Evolutionary conservation across 139 green algal genomes (phyloP).

Genomic region (Pleodorina starrii): DNA sequence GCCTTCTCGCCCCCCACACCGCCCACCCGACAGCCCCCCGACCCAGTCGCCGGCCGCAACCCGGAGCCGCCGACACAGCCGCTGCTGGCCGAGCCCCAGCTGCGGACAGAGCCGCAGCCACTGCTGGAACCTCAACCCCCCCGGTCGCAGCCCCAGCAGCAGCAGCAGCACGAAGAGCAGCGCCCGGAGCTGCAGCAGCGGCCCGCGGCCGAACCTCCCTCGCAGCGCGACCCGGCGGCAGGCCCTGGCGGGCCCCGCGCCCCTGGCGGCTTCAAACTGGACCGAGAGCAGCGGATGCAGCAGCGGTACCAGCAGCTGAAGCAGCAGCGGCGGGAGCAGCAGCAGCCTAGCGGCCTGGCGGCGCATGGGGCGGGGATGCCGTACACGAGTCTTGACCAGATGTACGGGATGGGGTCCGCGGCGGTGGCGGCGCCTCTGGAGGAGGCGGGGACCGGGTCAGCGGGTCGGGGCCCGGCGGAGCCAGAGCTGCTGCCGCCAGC

Average conservation of each 20-base stretch:
- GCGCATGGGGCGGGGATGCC: not conserved
- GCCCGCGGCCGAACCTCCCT: not conserved
- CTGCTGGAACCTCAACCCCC: no score
- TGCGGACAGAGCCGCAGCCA: not conserved
- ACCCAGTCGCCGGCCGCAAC: not conserved
- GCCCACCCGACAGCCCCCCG: not conserved
- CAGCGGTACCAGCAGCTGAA: not conserved
- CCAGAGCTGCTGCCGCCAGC: no score
- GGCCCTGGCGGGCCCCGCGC: not conserved
- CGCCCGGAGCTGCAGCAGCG: not conserved
- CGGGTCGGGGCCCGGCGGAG: no score
- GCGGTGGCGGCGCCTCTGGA: not conserved
- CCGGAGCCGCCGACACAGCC: not conserved
- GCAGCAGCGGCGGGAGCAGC: not conserved
- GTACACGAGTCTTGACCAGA: conserved; percentile 13
- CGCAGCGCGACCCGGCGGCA: not conserved
- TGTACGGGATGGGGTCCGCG: conserved; percentile 7
- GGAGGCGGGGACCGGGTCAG: no score
- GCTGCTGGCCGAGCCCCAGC: not conserved
- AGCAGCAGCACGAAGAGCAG: not conserved
- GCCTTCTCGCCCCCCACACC: not conserved
- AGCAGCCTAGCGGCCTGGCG: no score
- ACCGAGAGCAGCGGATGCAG: not conserved
- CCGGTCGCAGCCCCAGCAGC: no score
- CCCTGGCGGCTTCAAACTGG: not conserved